Conservation (phyloP, 768 basidiomycete genomes). For the Dendrothele bispora region DNA sequence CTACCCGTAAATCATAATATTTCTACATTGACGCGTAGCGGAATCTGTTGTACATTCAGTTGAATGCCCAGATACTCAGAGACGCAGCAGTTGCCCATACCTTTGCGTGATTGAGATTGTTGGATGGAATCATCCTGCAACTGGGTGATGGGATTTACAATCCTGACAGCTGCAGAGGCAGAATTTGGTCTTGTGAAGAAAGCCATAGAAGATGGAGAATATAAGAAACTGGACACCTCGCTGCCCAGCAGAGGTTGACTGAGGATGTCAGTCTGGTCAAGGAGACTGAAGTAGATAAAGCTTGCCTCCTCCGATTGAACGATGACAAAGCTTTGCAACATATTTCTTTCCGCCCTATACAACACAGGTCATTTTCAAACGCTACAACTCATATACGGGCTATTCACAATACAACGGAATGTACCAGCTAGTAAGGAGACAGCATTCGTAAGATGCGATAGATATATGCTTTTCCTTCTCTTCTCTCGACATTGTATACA, state of each 20-base stretch:
- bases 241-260: conserved; percentile 8
- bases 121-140: conserved; percentile 42
- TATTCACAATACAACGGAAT: too few species aligned
- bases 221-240: conserved; percentile 8
- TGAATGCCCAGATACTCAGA: conserved; percentile 9
- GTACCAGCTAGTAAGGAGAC: too few species aligned
- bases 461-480: too few species aligned
- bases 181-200: conserved; percentile 68
- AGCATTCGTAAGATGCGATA: too few species aligned
- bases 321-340: too few species aligned
- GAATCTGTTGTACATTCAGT: conserved; percentile 45
- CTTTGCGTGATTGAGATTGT: conserved; percentile 54
- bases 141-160: conserved; percentile 58
- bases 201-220: conserved; percentile 45
- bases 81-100: conserved; percentile 36
- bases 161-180: conserved; percentile 64
- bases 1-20: conserved; percentile 90
- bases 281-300: too few species aligned
- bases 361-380: too few species aligned
- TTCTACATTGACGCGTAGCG: conserved; percentile 81
- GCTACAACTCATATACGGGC: too few species aligned
- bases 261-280: conserved; percentile 5
- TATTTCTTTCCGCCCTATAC: too few species aligned
- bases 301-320: too few species aligned
- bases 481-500: too few species aligned